Conservation (phyloP, 1,139 yeast species). For the Scheffersomyces segobiensis region DNA sequence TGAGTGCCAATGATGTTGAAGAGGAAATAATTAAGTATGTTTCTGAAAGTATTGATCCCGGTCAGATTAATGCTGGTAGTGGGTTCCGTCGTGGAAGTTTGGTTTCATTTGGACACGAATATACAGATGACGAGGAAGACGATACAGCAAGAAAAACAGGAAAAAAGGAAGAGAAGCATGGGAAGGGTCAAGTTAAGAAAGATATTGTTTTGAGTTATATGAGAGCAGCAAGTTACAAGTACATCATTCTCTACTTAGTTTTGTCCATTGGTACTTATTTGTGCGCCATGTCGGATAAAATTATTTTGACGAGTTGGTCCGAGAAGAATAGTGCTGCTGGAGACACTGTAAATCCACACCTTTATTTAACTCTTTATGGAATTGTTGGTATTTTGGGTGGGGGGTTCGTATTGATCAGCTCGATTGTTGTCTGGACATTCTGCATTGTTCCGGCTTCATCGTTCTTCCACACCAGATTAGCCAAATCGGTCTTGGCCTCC, state of each 20-base stretch:
- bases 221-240: conserved; percentile 26
- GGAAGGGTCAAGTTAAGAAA: conserved; percentile 25
- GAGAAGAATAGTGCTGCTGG: conserved; percentile 22
- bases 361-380: conserved; percentile 22
- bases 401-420: conserved; percentile 21
- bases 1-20: conserved; percentile 1
- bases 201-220: conserved; percentile 24
- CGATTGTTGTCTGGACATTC: conserved; percentile 27
- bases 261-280: conserved; percentile 17
- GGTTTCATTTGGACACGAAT: conserved; percentile 22
- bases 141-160: conserved; percentile 17
- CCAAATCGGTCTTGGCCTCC: conserved; percentile 24
- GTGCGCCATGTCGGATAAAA: conserved; percentile 22
- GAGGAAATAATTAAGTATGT: conserved; percentile 12
- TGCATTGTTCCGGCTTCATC: conserved; percentile 26
- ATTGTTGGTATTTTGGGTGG: conserved; percentile 23
- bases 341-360: conserved; percentile 16
- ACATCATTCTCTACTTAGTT: conserved; percentile 20
- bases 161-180: conserved; percentile 22
- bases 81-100: conserved; percentile 19
- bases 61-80: conserved; percentile 2
- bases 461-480: conserved; percentile 28
- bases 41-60: conserved; percentile 7
- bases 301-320: conserved; percentile 28
- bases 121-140: conserved; percentile 18